phyloP scores from a whole-genome alignment of 306 rosid species.

The Acacia crassicarpa region DNA sequence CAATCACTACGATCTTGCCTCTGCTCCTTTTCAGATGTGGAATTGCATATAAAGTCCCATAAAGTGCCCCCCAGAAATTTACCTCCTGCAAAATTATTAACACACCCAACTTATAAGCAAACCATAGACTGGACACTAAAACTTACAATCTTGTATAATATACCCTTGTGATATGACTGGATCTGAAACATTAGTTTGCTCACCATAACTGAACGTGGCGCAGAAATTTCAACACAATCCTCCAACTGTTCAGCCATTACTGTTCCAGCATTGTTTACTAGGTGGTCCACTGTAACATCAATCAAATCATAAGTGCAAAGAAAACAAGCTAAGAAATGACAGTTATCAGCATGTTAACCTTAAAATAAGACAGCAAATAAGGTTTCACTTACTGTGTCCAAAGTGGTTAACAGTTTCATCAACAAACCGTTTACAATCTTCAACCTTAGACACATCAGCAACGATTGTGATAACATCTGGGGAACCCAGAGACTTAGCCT shows the following conservation, averaged over 20 bases:
- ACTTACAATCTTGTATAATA: neutral
- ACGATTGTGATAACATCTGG: conserved; percentile 48
- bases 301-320: neutral
- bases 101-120: neutral
- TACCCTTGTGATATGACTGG: too few relatives aligned
- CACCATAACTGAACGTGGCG: conserved; percentile 22
- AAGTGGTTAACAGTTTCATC: conserved; percentile 54
- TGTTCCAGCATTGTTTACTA: conserved; percentile 75
- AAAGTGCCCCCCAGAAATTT: conserved; percentile 77
- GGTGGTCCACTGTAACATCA: conserved; percentile 66
- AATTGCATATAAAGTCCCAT: conserved; percentile 53
- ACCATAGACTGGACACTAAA: neutral
- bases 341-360: neutral
- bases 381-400: conserved; percentile 50
- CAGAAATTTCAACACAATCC: conserved; percentile 25
- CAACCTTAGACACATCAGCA: conserved; percentile 62
- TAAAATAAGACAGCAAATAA: neutral
- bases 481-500: conserved; percentile 48
- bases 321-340: neutral
- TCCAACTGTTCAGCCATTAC: conserved; percentile 27
- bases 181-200: too few relatives aligned
- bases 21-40: conserved; percentile 55
- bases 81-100: conserved; percentile 43
- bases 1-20: conserved; percentile 64
- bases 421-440: conserved; percentile 54